phyloP scores from a whole-genome alignment of 495 filamentous ascomycete species.

The Podospora tetraspora region DNA sequence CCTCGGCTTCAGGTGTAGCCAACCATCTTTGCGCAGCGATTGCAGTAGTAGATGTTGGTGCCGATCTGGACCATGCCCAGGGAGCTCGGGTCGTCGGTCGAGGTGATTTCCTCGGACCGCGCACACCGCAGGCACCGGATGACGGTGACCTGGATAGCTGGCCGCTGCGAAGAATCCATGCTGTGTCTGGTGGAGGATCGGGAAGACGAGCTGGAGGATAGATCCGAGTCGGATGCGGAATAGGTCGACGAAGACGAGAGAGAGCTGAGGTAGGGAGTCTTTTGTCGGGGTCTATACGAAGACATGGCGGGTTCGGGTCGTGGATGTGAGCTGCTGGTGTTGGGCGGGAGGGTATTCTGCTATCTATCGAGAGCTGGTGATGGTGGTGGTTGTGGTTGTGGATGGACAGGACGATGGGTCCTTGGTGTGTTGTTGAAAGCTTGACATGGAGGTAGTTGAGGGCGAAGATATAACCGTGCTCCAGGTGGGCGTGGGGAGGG shows the following conservation, averaged over 20 bases:
- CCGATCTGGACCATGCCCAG: conserved; percentile 62
- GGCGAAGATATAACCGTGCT: not conserved
- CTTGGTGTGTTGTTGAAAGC: not conserved
- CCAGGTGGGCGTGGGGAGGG: not conserved
- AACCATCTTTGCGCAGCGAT: conserved; percentile 65
- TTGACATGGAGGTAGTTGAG: not conserved
- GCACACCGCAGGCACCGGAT: conserved; percentile 53
- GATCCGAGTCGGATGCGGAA: conserved; percentile 40
- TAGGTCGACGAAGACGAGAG: conserved; percentile 34
- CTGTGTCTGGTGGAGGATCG: conserved; percentile 28
- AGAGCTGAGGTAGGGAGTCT: conserved; percentile 36
- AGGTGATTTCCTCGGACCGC: conserved; percentile 48
- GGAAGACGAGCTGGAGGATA: conserved; percentile 25
- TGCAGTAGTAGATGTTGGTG: conserved; percentile 76
- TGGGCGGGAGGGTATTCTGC: not conserved
- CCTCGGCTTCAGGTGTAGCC: conserved; percentile 57
- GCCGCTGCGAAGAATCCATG: conserved; percentile 40
- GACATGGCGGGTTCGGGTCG: conserved; percentile 29
- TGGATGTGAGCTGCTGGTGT: not conserved
- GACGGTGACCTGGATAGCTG: conserved; percentile 45
- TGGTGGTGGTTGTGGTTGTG: not conserved
- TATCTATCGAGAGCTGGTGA: not conserved
- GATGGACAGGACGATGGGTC: not conserved
- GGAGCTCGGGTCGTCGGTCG: conserved; percentile 48
- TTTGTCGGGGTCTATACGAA: conserved; percentile 33